Base-by-base conservation (phyloP, 176 grass and related monocot genomes). In the Aechmea fasciata region DNA sequence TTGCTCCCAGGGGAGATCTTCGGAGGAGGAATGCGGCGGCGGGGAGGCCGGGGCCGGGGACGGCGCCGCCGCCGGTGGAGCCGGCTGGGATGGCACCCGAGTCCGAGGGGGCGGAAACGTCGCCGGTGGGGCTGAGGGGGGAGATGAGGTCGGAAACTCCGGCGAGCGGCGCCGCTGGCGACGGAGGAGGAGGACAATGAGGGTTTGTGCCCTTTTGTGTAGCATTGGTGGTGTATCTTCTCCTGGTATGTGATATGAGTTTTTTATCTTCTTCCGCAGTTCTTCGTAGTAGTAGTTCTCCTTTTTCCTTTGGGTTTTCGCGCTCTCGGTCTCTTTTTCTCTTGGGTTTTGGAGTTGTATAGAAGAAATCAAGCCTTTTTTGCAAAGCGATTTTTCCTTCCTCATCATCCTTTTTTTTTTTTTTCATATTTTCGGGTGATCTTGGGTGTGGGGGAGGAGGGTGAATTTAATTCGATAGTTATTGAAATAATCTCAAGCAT, bases 1-100 rank as follows among this genome's bases (percentile, higher is more conserved):
- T 81, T 97, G 14, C 79, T 97, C 3, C 93, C 93, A 24, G 84
- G 85, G 81, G 89, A 97, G 71, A 87, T 97, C 80, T 97, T 97
- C 70, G 52, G 68, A 23, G 22, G 22, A 1, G 22, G 26, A 47
- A 48, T 10, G 47, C 3, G 1, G 75, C 20, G 29, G 14, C 64
- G 13, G 54, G 47, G 4, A 57, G 71, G 1, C 24, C 54, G n/a
- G 54, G 47, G 2, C 12, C 26, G 11, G 63, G 71, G 22, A 1
- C 22, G 22, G 22, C 52, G 6, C 70, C 49, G 48, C 47, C 65
- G 0, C 82, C 81, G 0, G 22, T 13, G 4, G 71, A 68, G 10
- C 3, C 71, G 3, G 77, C 26, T 3, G 51, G 69, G 2, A 61
- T 75, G 9, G 48, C 79, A 0, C 82, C 82, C 10, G 69, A 55